Base-by-base conservation (phyloP, 331 rosid genomes). In the Quercus tomentella region DNA sequence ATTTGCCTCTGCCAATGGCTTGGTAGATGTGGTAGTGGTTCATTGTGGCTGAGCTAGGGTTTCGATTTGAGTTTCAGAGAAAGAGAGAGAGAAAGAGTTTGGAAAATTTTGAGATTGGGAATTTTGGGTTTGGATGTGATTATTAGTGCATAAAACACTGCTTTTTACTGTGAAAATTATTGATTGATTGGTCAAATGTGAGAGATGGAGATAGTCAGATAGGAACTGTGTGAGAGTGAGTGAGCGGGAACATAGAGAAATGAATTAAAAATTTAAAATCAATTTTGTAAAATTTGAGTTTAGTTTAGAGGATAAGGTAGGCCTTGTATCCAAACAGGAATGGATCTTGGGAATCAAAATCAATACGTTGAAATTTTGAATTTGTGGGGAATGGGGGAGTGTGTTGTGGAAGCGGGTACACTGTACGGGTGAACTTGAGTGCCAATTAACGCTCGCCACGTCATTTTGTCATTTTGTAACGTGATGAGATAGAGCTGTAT, bases 1-100 rank as follows among this genome's bases (percentile, higher is more conserved):
- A 85, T 88, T 82, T 90, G 28, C 97, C 97, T 17, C 90, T 93
- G 75, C 97, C 97, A 54, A 92, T 89, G 77, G 97, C 96, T 88
- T 90, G 91, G 84, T 92, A 92, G 52, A 92, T 87, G 86, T 92
- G 97, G 85, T 90, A 86, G 49, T 86, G 83, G 65, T 86, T 89
- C 97, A 92, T 88, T 20, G 55, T 43, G 82, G 80, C 76, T 83
- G 33, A 41, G 55, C 75, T 79, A 81, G 87, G 86, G 79, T 74
- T 86, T 55, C 75, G 87, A 81, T 83, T 77, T 81, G 72, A 45
- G 75, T 77, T 11, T n/a, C 12, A 41, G 45, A 41, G 23, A 66
- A 14, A 66, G 3, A 7, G 14, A n/a, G 20, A 22, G 69, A 22
- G 35, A 74, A 57, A 35, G 25, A 49, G 20, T 14, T 10, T 41